Evolutionary conservation across 441 rosid genomes (phyloP).

Genomic region (Arabidopsis hybrid): DNA sequence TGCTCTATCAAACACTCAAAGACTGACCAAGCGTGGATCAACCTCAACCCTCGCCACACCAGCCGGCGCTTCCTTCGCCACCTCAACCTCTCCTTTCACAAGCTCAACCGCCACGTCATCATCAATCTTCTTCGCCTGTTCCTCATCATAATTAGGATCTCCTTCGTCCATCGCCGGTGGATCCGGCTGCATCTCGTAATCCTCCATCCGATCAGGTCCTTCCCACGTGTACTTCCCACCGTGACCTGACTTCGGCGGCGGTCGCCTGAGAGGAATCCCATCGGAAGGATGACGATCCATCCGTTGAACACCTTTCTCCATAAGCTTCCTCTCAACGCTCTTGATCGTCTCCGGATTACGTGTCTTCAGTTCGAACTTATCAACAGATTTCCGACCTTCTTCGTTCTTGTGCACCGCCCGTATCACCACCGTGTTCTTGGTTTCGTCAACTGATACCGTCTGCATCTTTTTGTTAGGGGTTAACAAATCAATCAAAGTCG

Average conservation of each 20-base stretch:
- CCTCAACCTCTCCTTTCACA: conserved; percentile 66
- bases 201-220: conserved; percentile 58
- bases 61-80: conserved; percentile 55
- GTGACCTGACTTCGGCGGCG: conserved; percentile 76
- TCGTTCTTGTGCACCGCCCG: conserved; percentile 54
- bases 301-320: conserved; percentile 69
- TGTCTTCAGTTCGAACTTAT: conserved; percentile 52
- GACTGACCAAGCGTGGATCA: conserved; percentile 51
- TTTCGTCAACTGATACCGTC: conserved; percentile 51
- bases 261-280: conserved; percentile 60
- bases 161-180: conserved; percentile 80
- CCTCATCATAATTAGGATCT: conserved; percentile 79
- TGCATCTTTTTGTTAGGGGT: conserved; percentile 21
- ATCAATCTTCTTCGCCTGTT: conserved; percentile 46
- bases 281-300: conserved; percentile 80
- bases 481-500: background rate
- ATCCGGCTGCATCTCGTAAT: conserved; percentile 55
- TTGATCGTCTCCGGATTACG: conserved; percentile 66
- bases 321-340: conserved; percentile 68
- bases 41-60: conserved; percentile 72
- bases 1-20: background rate
- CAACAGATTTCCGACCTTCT: conserved; percentile 58
- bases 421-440: conserved; percentile 56
- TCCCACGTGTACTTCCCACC: conserved; percentile 95
- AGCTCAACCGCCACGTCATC: conserved; percentile 54